Base-by-base conservation (phyloP, 192 early-diverging fungal species). In the Linnemannia hyalina region DNA sequence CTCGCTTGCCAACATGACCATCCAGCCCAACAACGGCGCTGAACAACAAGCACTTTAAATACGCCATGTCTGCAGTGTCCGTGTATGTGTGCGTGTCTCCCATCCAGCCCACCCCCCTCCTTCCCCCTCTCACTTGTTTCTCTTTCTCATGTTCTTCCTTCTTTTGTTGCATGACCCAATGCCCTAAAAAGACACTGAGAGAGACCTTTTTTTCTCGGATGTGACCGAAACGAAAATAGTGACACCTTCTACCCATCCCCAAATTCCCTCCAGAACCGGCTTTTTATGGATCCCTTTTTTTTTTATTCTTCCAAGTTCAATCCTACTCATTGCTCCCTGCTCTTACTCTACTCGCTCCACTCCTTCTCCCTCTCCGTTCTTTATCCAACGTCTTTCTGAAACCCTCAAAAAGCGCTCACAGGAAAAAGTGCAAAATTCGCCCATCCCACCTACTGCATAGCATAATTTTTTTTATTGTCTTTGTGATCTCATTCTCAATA, bases 1-100 rank as follows among this genome's bases (percentile, higher is more conserved):
- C 0, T 86, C 84, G 9, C 79, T 86, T 32, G 74, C 75, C 68
- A 80, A 80, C 38, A 86, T 86, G 72, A 42, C 68, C 42, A 18
- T 86, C 41, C 79, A 85, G 47, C 29, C 78, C 63, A 86, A 81
- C 60, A 46, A 49, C 15, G 69, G 75, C 11, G 60, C 75, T 41
- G 84, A 80, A 7, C 79, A 77, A 15, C 84, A 86, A 18, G 32
- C 83, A 13, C 57, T 85, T 70, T 85, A 85, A 85, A 57, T 46
- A 36, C 29, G 18, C 10, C n/a, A 7, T 63, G 38, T 18, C 22
- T 76, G 22, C 44, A 15, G 13, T 20, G 38, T 68, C 38, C 38
- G 44, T 13, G 44, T 46, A 3, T 46, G 44, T 52, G 40, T 49
- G 38, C 69, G 55, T 76, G 26, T 65, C 60, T 1, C 22, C 23